A percentile compares a stretch with the other conserved stretches of the same genome.
These are phyloP conservation scores for Microsporum ferrugineum DNA, from an alignment of 2,329 filamentous ascomycete species.

Conservation along the genomic window DNA sequence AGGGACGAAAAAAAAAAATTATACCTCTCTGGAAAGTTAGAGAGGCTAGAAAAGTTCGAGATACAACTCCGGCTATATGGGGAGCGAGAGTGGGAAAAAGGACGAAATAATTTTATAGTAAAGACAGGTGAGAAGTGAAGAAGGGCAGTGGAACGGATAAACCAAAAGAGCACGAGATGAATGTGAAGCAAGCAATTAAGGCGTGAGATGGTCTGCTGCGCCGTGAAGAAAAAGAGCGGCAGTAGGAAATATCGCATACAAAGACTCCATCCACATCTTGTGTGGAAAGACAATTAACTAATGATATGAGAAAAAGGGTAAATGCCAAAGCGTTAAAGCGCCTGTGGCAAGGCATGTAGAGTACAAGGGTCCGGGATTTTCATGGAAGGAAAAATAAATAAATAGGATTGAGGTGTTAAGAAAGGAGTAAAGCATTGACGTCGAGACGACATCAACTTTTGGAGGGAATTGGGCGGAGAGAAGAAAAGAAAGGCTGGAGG, in stretches of 20 bases:
- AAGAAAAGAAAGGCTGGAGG: neutral
- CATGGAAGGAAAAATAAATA: neutral
- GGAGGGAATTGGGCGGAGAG: neutral
- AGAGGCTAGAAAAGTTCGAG: neutral
- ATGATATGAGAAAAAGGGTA: neutral
- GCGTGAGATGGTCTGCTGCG: neutral
- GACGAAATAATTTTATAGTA: neutral
- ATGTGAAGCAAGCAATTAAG: neutral
- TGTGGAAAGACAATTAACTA: constrained; percentile 1
- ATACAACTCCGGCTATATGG: neutral
- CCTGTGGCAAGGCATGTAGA: neutral
- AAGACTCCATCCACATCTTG: neutral
- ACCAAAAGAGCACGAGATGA: neutral
- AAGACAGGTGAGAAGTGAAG: constrained; percentile 5
- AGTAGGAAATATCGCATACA: neutral
- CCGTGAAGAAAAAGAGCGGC: neutral
- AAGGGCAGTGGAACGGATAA: neutral
- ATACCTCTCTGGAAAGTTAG: neutral
- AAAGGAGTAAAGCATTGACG: neutral
- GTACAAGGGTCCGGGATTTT: neutral
- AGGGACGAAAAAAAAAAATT: neutral
- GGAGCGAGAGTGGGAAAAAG: neutral
- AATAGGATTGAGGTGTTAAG: neutral
- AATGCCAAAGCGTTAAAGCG: neutral
- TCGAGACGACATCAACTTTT: neutral